Base-by-base conservation (phyloP, 805 yeast genomes). In the Barnettozyma siamensis region DNA sequence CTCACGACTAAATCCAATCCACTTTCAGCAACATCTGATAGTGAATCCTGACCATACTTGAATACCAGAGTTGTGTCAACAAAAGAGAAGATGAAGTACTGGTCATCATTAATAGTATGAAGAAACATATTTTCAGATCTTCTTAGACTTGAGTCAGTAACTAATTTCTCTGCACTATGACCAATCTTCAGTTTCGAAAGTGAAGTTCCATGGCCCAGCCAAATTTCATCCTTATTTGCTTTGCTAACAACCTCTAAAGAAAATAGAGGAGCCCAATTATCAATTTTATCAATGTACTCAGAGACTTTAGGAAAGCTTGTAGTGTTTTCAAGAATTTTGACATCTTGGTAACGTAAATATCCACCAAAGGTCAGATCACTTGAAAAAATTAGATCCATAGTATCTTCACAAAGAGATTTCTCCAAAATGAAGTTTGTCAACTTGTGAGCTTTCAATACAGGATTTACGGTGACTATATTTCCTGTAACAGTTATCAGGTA, bases 261-360 rank as follows among this genome's bases (percentile, higher is more conserved):
- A 16, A 68, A 43, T 2, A 73, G 38, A 0, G 78, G 78, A 0
- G 76, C 63, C 78, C 79, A 73, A 45, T 67, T 70, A 29, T 59
- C 62, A 52, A 62, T 67, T 40, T 60, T 67, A 2, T 51, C 50
- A 2, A 60, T 7, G 2, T 26, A 16, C 18, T 21, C 18, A 2
- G 41, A 40, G 7, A 48, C 41, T 8, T 26, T 32, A 4, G 40
- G 32, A 2, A 32, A 29, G 38, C 23, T 36, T 3, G 41, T 33
- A 3, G 48, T 45, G 8, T 53, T 11, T 13, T 7, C 13, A 26
- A 26, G 37, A 28, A 32, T 21, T 7, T 55, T 51, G 11, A 66
- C 43, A 4, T 54, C 54, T 1, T 54, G 47, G 5, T 71, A 49
- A 3, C 60, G 37, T 9, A 68, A 43, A 40, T 65, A 65, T 26